Base-by-base conservation (phyloP, 1,284 basidiomycete genomes). In the Anthracocystis panici-leucophaei region DNA sequence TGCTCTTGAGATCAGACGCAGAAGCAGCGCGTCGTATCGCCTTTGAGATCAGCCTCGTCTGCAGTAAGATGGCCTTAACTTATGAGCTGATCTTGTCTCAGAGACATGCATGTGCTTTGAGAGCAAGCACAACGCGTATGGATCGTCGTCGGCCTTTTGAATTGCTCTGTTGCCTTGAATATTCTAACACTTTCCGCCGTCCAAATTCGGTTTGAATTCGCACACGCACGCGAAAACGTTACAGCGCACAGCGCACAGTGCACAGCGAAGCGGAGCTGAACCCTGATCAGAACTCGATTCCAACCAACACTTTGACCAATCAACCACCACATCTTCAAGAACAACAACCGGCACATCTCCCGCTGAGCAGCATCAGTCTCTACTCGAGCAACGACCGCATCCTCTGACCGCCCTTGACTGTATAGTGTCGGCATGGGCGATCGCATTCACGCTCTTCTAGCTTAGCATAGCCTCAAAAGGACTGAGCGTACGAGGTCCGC, bases 141-240 rank as follows among this genome's bases (percentile, higher is more conserved):
- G 12, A 42, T 25, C 21, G 48, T 54, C 25, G n/a, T 14, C 20
- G 1, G n/a, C 21, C 8, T 5, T 48, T 16, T 38, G 56, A 45
- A 52, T 40, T 45, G 57, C 29, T 52, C 49, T 70, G 57, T 54
- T 57, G 57, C 61, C 67, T 40, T 18, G 29, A 23, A 23, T 11
- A 51, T 58, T 57, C 40, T 21, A 69, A 69, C 67, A 64, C 56
- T 69, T 52, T 8, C 20, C 18, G 42, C 21, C 42, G n/a, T 12
- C 42, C 12, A 23, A 45, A 56, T 33, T 41, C 44, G 18, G 21
- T 46, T 11, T 41, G 51, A 41, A 53, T 11, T 40, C 56, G 41
- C 55, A 20, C 50, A 25, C 46, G 25, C 23, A 27, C 44, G 44
- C 44, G 44, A 14, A 16, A 9, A 16, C 4, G 12, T 46, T 25